These are phyloP conservation scores for Nepenthes gracilis DNA, from an alignment of 148 eudicot genomes.

Conservation along the genomic window DNA sequence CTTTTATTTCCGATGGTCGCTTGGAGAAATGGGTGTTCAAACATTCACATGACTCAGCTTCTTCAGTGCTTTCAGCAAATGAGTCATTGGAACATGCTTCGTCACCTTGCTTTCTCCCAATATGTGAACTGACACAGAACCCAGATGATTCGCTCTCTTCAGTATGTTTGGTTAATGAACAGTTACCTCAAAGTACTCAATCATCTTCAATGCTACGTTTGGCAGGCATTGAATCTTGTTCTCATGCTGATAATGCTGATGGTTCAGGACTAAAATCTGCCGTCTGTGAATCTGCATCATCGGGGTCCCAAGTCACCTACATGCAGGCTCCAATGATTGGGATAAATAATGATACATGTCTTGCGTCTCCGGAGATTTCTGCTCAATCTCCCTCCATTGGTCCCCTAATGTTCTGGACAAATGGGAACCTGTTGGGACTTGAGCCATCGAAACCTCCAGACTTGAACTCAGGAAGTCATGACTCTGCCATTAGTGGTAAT, in stretches of 20 bases:
- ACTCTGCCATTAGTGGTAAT: constrained; percentile 10
- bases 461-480: constrained; percentile 18
- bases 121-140: constrained; percentile 3
- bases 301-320: constrained; percentile 11
- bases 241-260: constrained; percentile 10
- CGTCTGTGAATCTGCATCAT: constrained; percentile 15
- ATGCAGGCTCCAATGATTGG: constrained; percentile 5
- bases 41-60: not conserved
- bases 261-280: constrained; percentile 16
- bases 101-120: constrained; percentile 3
- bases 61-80: constrained; percentile 6
- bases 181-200: constrained; percentile 12
- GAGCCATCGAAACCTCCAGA: constrained; percentile 91
- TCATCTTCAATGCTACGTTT: constrained; percentile 7
- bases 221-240: constrained; percentile 5
- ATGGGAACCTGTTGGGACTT: constrained; percentile 76
- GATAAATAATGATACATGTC: not conserved
- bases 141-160: constrained; percentile 6
- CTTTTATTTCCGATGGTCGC: constrained; percentile 5
- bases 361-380: constrained; percentile 11
- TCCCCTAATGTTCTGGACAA: constrained; percentile 66
- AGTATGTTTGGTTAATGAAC: constrained; percentile 13
- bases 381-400: constrained; percentile 23
- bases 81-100: constrained; percentile 8
- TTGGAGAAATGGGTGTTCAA: constrained; percentile 2